Base-by-base conservation (phyloP, 306 rosid species). In the Vicia villosa region DNA sequence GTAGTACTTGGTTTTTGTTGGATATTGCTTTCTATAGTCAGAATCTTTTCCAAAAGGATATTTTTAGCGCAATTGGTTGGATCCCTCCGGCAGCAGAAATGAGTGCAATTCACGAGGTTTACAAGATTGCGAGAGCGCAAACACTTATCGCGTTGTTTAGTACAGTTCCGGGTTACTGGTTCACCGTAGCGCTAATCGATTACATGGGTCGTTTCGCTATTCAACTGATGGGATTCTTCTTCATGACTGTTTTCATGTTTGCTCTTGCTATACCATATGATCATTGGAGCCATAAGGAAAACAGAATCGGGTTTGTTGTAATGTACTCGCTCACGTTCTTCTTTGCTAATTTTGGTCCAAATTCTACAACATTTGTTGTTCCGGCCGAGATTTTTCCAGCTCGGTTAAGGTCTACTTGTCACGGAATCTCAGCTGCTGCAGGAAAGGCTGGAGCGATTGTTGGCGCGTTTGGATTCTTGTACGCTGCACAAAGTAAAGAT, bases 381-480 rank as follows among this genome's bases (percentile, higher is more conserved):
- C 97, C 97, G 0, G 97, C 97, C 0, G 96, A 91, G 75, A 91
- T 91, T 4, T 91, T 91, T 71, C 97, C 96, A 0, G 97, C 97
- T 4, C 75, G 97, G 70, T 47, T 91, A 0, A 77, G 97, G 82
- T 91, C 97, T 0, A 91, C 97, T 0, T 91, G 97, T 47, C 97
- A 91, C 30, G 97, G 96, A 3, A 86, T 91, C 40, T 91, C 97
- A 0, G 96, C 97, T 0, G 97, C 96, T 2, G 76, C 89, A 0
- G 96, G 97, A n/a, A 91, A 91, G 56, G 96, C 92, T 8, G 97
- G 97, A n/a, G 97, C 97, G 0, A 88, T 91, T 2, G 69, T 91
- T 0, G 97, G 97, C 1, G 97, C 96, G 9, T 85, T 91, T 26
- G 97, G 97, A 5, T 91, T 91, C 71, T 77, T 91, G 59, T 88